Evolutionary conservation across 2,329 filamentous ascomycete species (phyloP).

Genomic region (Aspergillus puulaauensis): DNA sequence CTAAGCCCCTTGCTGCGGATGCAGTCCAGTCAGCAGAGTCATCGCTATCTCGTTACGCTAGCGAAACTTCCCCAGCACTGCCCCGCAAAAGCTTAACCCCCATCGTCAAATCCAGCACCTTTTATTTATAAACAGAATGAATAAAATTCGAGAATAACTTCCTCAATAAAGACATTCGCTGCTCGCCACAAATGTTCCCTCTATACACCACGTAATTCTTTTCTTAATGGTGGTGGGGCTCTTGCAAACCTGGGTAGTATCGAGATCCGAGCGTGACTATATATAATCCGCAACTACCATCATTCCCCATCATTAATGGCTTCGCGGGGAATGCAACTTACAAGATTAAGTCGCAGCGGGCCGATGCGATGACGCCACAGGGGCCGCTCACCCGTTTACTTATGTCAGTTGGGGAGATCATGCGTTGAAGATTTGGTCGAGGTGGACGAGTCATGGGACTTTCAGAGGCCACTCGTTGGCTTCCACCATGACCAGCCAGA

Average conservation of each 20-base stretch:
- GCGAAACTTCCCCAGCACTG: neutral
- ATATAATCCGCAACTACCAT: too few species aligned
- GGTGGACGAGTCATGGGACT: neutral
- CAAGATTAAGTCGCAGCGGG: neutral
- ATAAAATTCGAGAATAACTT: neutral
- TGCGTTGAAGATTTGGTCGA: neutral
- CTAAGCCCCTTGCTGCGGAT: neutral
- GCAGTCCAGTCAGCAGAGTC: too few species aligned
- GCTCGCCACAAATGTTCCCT: too few species aligned
- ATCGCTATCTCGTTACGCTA: too few species aligned
- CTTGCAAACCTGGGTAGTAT: too few species aligned
- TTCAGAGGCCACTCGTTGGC: too few species aligned
- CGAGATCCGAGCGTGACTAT: too few species aligned
- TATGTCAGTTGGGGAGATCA: conserved; percentile 1
- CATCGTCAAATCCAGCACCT: too few species aligned
- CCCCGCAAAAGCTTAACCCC: neutral
- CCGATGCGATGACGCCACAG: neutral
- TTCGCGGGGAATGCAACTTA: neutral
- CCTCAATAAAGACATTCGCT: too few species aligned
- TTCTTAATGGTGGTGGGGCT: neutral
- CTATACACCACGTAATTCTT: neutral
- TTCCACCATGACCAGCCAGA: too few species aligned
- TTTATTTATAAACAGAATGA: neutral
- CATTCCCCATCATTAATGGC: too few species aligned
- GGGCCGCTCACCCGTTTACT: neutral